These are phyloP conservation scores for Pythium dissotocum DNA, from an alignment of 352 stramenopile species.

Conservation along the genomic window DNA sequence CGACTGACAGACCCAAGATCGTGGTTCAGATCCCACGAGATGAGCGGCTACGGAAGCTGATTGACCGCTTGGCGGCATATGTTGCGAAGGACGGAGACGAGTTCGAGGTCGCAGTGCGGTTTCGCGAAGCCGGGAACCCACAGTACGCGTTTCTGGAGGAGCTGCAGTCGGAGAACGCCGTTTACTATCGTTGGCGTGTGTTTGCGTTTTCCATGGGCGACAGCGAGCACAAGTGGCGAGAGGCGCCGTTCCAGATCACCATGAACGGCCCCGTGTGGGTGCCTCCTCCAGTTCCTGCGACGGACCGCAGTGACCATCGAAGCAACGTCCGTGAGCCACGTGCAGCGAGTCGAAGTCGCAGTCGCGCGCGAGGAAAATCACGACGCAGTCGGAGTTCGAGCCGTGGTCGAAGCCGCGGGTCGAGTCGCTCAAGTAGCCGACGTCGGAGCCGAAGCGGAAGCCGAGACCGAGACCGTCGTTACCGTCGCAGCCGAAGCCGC, in stretches of 20 bases:
- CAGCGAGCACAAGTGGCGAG: conserved; percentile 41
- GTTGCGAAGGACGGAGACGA: conserved; percentile 63
- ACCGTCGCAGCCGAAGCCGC: not conserved
- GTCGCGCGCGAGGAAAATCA: conserved; percentile 9
- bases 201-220: conserved; percentile 77
- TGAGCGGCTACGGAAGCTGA: conserved; percentile 22
- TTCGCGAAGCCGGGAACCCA: conserved; percentile 46
- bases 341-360: conserved; percentile 40
- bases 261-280: conserved; percentile 57
- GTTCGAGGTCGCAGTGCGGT: conserved; percentile 65
- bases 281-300: conserved; percentile 39
- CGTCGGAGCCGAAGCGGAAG: conserved; percentile 32
- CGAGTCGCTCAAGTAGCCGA: conserved; percentile 25
- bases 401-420: conserved; percentile 23
- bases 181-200: conserved; percentile 80
- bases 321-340: conserved; percentile 7
- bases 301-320: not conserved
- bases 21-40: conserved; percentile 43
- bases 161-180: conserved; percentile 29
- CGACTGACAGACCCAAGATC: conserved; percentile 29
- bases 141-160: conserved; percentile 62
- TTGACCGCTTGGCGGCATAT: conserved; percentile 62
- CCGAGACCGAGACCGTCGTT: conserved; percentile 1
- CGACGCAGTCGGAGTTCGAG: conserved; percentile 11
- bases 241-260: conserved; percentile 67